Evolutionary conservation across 2,329 filamentous ascomycete genomes (phyloP), one percentile per base, ranked within the genome.

Genomic region (Bipolaris bicolor): DNA sequence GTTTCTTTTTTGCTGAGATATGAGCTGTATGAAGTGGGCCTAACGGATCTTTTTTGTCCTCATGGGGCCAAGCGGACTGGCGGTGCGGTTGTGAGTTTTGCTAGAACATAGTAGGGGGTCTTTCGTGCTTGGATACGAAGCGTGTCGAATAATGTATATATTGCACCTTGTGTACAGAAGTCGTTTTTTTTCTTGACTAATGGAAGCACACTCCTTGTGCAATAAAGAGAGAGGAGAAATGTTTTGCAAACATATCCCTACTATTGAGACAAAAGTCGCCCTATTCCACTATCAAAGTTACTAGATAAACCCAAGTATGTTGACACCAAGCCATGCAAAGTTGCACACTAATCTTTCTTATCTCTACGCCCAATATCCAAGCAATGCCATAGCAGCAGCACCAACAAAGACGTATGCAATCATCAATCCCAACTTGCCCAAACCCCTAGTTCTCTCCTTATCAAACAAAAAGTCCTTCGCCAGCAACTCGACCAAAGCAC

Each of bases 381-480:
- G 44, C 31, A 55, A 6, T 10, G 52, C 52, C 52, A 55, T 55
- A 15, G 34, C 7, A 26, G 40, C 40, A 2, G 52, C 40, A 11
- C 52, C 52, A 29, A 55, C 3, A 34, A 55, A 52, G 16, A 55
- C 47, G 34, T 55, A 55, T 16, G 16, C 24, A 7, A 55, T 22
- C 33, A 39, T 51, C 10, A 34, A 20, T 4, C 52, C 33, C 18
- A 51, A 9, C 7, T 16, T 52, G 0, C 10, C 40, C 13, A 55
- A 13, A 15, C 46, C 24, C 40, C 9, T 55, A 18, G 47, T 55
- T 24, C 52, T 55, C 18, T 55, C 33, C 15, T 26, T 51, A 9
- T 55, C 52, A 18, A 55, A 52, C 24, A 52, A 22, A 26, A 55
- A 52, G n/a, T 55, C 47, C 33, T 55, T 55, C 1, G 52, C 52